These are phyloP conservation scores for Lasiosphaeria miniovina DNA, from an alignment of 495 filamentous ascomycete genomes.

Conservation along the genomic window DNA sequence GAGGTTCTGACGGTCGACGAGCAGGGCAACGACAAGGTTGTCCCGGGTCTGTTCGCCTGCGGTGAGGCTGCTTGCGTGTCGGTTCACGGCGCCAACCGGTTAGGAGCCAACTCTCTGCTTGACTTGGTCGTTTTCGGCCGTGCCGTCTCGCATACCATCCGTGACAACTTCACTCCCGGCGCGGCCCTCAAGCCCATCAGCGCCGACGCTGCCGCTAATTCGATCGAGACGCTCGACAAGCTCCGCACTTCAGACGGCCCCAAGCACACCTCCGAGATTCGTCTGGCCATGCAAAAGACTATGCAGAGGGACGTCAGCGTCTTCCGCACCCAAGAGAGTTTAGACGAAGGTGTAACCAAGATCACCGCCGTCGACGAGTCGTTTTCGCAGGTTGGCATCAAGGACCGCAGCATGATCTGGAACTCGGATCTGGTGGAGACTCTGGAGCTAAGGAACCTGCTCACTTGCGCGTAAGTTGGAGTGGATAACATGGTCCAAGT, in stretches of 20 bases:
- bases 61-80: slow-evolving; percentile 97
- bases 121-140: slow-evolving; percentile 97
- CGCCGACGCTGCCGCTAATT: slow-evolving; percentile 80
- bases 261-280: slow-evolving; percentile 81
- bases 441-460: slow-evolving; percentile 84
- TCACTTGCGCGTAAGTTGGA: slow-evolving; percentile 83
- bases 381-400: slow-evolving; percentile 81
- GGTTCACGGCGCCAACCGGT: slow-evolving; percentile 94
- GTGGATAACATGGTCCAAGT: not conserved
- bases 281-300: slow-evolving; percentile 91
- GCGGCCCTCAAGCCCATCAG: slow-evolving; percentile 68
- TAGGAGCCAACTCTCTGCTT: slow-evolving; percentile 96
- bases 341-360: slow-evolving; percentile 79
- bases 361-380: slow-evolving; percentile 77
- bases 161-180: slow-evolving; percentile 81
- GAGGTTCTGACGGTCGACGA: slow-evolving; percentile 87
- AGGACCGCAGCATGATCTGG: slow-evolving; percentile 99
- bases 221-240: slow-evolving; percentile 81
- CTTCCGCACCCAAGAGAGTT: slow-evolving; percentile 89
- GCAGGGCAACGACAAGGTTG: slow-evolving; percentile 84
- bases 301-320: slow-evolving; percentile 98
- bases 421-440: slow-evolving; percentile 97
- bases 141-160: slow-evolving; percentile 92
- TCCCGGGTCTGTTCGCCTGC: slow-evolving; percentile 92
- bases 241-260: slow-evolving; percentile 79